Conservation (phyloP, 352 stramenopile genomes). For the Pythium pectinolyticum region DNA sequence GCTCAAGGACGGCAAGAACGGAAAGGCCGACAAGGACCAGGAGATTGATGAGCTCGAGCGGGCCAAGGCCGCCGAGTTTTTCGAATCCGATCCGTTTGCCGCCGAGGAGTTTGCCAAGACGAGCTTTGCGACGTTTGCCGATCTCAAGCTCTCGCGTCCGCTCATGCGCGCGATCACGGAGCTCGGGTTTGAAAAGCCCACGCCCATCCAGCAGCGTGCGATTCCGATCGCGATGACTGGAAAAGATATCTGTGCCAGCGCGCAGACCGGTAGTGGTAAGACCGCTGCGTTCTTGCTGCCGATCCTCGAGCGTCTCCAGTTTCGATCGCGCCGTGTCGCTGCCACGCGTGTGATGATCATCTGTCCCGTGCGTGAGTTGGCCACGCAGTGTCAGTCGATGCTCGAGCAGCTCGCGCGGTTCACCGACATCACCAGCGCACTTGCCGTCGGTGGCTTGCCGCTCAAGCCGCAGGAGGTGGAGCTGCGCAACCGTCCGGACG, state of each 20-base stretch:
- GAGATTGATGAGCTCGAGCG: constrained; percentile 74
- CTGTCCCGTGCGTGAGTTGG: constrained; percentile 97
- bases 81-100: constrained; percentile 76
- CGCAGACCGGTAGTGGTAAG: constrained; percentile 97
- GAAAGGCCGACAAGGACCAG: constrained; percentile 60
- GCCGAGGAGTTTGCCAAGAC: constrained; percentile 77
- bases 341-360: constrained; percentile 96
- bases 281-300: constrained; percentile 98
- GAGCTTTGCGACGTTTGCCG: constrained; percentile 92
- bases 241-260: constrained; percentile 97
- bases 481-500: constrained; percentile 93
- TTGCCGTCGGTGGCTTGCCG: constrained; percentile 93
- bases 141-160: constrained; percentile 96
- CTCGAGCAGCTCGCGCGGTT: constrained; percentile 94
- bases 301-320: constrained; percentile 96
- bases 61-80: constrained; percentile 81
- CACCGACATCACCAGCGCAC: constrained; percentile 91
- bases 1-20: constrained; percentile 57
- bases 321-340: constrained; percentile 83
- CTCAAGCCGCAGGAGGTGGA: constrained; percentile 94
- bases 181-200: constrained; percentile 97
- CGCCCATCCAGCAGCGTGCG: constrained; percentile 91
- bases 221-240: constrained; percentile 94
- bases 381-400: constrained; percentile 95
- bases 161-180: constrained; percentile 95